phyloP scores from a whole-genome alignment of 768 basidiomycete species.

The Baorangia bicolor region DNA sequence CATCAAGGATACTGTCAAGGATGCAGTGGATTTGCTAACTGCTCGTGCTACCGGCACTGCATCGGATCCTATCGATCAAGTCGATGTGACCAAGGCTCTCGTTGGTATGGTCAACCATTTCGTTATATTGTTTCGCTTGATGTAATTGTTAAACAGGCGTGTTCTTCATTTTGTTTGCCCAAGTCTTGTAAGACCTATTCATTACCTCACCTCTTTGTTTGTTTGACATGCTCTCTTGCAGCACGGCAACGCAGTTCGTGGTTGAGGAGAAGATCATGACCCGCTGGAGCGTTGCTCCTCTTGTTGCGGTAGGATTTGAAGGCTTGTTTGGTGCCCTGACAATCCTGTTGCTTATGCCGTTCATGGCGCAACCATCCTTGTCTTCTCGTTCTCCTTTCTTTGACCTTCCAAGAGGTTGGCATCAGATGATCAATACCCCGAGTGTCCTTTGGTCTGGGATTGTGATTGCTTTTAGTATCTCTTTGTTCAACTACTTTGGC shows the following conservation, averaged over 20 bases:
- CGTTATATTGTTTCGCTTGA: slow-evolving; percentile 15
- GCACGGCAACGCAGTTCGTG: slow-evolving; percentile 90
- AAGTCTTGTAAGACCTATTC: slow-evolving; percentile 71
- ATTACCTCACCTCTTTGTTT: neutral
- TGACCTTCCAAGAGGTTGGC: slow-evolving; percentile 86
- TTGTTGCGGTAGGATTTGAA: slow-evolving; percentile 93
- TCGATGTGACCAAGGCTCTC: slow-evolving; percentile 68
- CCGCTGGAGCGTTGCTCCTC: slow-evolving; percentile 80
- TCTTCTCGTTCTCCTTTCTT: slow-evolving; percentile 70
- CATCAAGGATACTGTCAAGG: slow-evolving; percentile 69
- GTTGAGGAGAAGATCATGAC: slow-evolving; percentile 96
- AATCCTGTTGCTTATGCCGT: slow-evolving; percentile 74
- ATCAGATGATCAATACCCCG: slow-evolving; percentile 81
- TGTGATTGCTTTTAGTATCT: slow-evolving; percentile 74
- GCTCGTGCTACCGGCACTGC: slow-evolving; percentile 31
- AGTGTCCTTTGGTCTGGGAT: slow-evolving; percentile 65
- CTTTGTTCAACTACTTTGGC: slow-evolving; percentile 87
- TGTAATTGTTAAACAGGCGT: slow-evolving; percentile 54
- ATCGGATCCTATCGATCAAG: slow-evolving; percentile 50
- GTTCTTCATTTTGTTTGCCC: slow-evolving; percentile 89
- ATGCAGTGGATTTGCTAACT: slow-evolving; percentile 31
- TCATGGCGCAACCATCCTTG: slow-evolving; percentile 71
- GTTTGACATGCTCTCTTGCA: slow-evolving; percentile 30
- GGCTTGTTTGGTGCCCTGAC: slow-evolving; percentile 87
- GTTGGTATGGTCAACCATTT: slow-evolving; percentile 48